A percentile compares a stretch with the other conserved stretches of the same genome.
These are phyloP conservation scores for Backusella tarrabulga DNA, from an alignment of 192 early-diverging fungal species.

Conservation along the genomic window DNA sequence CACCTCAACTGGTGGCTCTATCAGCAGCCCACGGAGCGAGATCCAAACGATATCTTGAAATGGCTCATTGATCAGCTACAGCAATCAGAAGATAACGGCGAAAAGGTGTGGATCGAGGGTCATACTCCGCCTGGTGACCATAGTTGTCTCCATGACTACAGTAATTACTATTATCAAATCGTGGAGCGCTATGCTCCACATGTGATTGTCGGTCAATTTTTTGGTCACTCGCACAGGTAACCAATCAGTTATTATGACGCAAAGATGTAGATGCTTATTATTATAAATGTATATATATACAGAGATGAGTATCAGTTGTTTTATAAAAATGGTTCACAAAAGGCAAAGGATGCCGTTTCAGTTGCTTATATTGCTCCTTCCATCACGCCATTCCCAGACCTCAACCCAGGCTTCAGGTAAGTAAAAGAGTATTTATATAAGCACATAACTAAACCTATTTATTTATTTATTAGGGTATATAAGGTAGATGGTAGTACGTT, in stretches of 20 bases:
- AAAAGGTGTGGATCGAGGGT: slow-evolving; percentile 56
- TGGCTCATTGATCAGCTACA: slow-evolving; percentile 52
- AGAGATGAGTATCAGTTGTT: slow-evolving; percentile 54
- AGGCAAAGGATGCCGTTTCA: slow-evolving; percentile 39
- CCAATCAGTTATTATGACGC: too few relatives aligned
- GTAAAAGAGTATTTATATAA: neutral
- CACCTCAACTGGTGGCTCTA: slow-evolving; percentile 56
- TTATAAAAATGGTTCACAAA: slow-evolving; percentile 37
- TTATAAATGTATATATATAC: neutral
- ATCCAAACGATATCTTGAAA: slow-evolving; percentile 48
- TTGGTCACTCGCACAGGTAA: slow-evolving; percentile 52
- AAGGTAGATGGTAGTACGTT: slow-evolving; percentile 50
- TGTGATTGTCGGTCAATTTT: slow-evolving; percentile 56
- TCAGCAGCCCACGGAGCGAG: slow-evolving; percentile 26
- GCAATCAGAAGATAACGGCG: slow-evolving; percentile 46
- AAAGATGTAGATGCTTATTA: too few relatives aligned
- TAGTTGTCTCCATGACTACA: slow-evolving; percentile 49
- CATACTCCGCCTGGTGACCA: slow-evolving; percentile 49
- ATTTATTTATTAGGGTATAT: slow-evolving; percentile 37
- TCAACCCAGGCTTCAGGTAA: slow-evolving; percentile 55
- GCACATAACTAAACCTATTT: neutral
- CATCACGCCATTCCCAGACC: slow-evolving; percentile 46
- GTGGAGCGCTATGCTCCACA: slow-evolving; percentile 53
- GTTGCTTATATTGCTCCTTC: slow-evolving; percentile 51
- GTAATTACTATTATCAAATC: slow-evolving; percentile 53